Evolutionary conservation across 257 asterid genomes (phyloP).

Genomic region (Nicotiana knightiana): DNA sequence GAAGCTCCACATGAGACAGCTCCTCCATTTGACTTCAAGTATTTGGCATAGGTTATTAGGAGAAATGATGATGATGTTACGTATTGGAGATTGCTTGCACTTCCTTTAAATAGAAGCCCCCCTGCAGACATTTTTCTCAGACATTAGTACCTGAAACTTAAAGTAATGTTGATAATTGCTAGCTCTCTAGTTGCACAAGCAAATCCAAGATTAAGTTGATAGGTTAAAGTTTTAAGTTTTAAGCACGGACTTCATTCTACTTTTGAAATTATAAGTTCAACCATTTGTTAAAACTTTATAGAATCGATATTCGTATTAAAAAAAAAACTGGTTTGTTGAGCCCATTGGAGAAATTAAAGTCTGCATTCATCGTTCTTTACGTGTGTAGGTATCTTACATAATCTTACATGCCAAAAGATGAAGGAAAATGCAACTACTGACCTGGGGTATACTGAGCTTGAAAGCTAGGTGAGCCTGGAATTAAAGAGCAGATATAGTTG

Average conservation of each 20-base stretch:
- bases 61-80: constrained; percentile 79
- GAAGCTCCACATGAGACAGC: constrained; percentile 46
- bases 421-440: not conserved
- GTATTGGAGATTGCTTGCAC: constrained; percentile 75
- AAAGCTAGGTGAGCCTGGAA: constrained; percentile 72
- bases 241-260: too few species aligned
- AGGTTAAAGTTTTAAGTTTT: too few species aligned
- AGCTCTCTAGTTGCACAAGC: not conserved
- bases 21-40: constrained; percentile 38
- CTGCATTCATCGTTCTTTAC: too few species aligned
- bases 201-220: too few species aligned
- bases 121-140: constrained; percentile 24
- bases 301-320: too few species aligned
- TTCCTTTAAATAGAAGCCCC: constrained; percentile 52
- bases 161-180: too few species aligned
- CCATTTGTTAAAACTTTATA: too few species aligned
- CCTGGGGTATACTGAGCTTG: constrained; percentile 95
- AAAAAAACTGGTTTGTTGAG: too few species aligned
- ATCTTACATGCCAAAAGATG: too few species aligned
- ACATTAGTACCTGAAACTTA: not conserved
- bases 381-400: too few species aligned
- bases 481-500: constrained; percentile 72
- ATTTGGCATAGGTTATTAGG: constrained; percentile 58
- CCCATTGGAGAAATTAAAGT: too few species aligned
- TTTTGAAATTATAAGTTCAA: not conserved